phyloP scores from a whole-genome alignment of 208 protist species.

The Leishmania aethiopica region DNA sequence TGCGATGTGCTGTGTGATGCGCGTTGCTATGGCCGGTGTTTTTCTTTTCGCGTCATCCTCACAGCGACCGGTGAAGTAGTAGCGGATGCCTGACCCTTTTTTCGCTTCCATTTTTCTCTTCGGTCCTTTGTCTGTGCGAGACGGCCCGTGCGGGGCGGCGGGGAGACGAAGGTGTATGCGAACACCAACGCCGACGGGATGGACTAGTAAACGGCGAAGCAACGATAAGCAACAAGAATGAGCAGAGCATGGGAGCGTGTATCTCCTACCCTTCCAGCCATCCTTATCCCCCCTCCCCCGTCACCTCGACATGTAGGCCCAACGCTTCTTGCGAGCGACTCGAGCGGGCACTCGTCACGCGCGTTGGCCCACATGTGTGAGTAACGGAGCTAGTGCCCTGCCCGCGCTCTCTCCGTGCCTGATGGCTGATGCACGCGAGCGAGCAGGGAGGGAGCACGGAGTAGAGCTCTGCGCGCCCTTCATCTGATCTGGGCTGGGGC shows the following conservation, averaged over 20 bases:
- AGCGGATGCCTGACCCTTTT: background rate
- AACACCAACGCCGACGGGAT: background rate
- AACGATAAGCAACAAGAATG: background rate
- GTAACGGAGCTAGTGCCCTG: background rate
- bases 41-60: background rate
- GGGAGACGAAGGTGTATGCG: background rate
- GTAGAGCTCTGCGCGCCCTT: background rate
- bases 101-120: background rate
- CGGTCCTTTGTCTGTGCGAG: background rate
- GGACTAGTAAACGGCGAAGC: background rate
- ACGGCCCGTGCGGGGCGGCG: background rate
- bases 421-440: background rate
- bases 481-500: background rate
- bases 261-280: background rate
- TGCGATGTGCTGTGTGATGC: background rate
- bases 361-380: background rate
- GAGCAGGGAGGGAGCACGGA: background rate
- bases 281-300: background rate
- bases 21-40: background rate
- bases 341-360: background rate
- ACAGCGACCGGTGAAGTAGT: background rate
- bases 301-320: background rate
- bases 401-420: background rate
- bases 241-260: background rate
- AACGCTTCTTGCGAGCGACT: background rate